These are phyloP conservation scores for Carex scoparia DNA, from an alignment of 176 grass and related monocot genomes.

Conservation along the genomic window DNA sequence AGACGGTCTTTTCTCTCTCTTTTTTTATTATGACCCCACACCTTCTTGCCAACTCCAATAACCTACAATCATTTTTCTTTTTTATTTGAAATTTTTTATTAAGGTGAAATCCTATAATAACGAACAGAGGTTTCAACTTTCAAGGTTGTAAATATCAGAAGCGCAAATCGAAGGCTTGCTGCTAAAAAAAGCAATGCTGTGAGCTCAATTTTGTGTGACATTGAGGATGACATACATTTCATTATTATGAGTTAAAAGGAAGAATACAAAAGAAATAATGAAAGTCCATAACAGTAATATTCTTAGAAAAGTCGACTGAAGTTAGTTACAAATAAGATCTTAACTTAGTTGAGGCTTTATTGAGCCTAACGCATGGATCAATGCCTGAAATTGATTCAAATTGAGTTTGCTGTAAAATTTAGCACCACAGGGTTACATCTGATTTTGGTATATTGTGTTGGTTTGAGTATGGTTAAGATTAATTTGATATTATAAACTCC, in stretches of 20 bases:
- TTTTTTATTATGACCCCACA: not conserved
- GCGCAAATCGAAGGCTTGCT: not conserved
- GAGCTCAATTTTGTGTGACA: conserved; percentile 10
- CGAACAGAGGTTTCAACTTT: not conserved
- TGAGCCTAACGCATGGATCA: not conserved
- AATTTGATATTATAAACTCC: not conserved
- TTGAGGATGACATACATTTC: not conserved
- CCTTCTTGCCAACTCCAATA: not conserved
- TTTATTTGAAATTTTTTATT: not conserved
- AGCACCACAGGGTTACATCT: not conserved
- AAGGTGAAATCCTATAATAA: not conserved
- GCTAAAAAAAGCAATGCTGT: not conserved
- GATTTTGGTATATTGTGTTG: not conserved
- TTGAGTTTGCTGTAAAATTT: not conserved
- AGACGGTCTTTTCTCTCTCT: not conserved
- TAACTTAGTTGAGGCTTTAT: not conserved
- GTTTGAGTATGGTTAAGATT: not conserved
- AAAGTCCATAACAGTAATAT: not conserved
- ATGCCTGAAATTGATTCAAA: not conserved
- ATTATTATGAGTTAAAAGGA: not conserved
- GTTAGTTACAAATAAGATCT: not conserved
- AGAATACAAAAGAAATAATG: not conserved
- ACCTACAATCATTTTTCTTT: not conserved
- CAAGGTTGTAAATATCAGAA: not conserved
- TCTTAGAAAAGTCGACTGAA: not conserved